Base-by-base conservation (phyloP, 2,329 filamentous ascomycete genomes). In the Fusarium albosuccineum region DNA sequence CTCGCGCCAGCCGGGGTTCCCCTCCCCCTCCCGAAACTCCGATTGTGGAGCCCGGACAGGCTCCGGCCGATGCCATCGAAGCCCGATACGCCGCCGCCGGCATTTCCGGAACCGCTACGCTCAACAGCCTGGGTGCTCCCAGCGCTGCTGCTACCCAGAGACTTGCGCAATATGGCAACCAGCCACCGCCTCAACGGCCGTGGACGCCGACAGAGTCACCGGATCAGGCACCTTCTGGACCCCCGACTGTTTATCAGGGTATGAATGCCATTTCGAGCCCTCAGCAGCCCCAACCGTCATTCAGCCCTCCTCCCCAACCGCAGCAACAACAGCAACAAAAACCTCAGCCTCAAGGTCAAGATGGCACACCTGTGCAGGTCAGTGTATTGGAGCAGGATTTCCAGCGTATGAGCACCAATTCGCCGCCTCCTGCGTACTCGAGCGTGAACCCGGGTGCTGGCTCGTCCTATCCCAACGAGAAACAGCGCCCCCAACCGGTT, bases 181-280 rank as follows among this genome's bases (percentile, higher is more conserved):
- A 79, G 42, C 65, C 70, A n/a, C 78, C 78, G 9, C 69, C 71
- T 27, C 78, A 77, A 57, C 74, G 95, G 48, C 94, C 94, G 30
- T 98, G 95, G 96, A 98, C 95, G 9, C 96, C 96, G 1, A 98
- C 96, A 4, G 96, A 99, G 77, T 86, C 90, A 59, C 94, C 94
- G 1, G 94, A 93, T 33, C 91, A 90, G 64, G 91, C 94, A 53
- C 93, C 93, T 6, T 93, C 97, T 80, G 94, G 94, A 0, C 94
- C 94, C 30, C 94, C 95, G 1, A 94, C 92, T 0, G 91, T 97
- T 1, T 98, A 97, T 72, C 95, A 97, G 79, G 96, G 96, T 7
- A 87, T 88, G 53, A 91, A 90, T 67, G 89, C 92, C 64, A 89
- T 94, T 6, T 78, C 85, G 33, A 85, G 79, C 46, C 83, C 71